Base-by-base conservation (phyloP, 306 rosid species). In the Astragalus glycyphyllos region DNA sequence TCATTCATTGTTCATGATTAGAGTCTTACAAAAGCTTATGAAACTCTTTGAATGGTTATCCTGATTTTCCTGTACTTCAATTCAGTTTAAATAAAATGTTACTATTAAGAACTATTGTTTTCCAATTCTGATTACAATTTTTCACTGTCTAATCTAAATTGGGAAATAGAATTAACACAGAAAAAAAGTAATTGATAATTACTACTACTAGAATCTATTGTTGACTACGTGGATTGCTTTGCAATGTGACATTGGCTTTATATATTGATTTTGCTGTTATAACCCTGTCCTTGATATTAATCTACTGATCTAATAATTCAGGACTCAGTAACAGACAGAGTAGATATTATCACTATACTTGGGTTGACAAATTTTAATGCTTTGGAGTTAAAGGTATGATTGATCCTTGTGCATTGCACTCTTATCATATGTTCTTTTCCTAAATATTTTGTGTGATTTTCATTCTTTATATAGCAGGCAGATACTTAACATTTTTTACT, bases 321-420 rank as follows among this genome's bases (percentile, higher is more conserved):
- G 13, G 15, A 42, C 45, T 58, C 35, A 13, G 16, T 32, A 5
- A 31, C 29, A 41, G 74, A 42, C 15, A 26, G 2, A 48, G 57
- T 44, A 5, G 14, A 77, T 34, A 38, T 14, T 49, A 5, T 62
- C 38, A 8, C n/a, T 42, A 51, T 47, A 57, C 44, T 20, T 54
- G 4, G 26, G 34, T 38, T 50, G 12, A 72, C 9, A 54, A 54
- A 17, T 2, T 17, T 56, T 53, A 49, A 58, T 70, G 57, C 29
- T 53, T 64, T 44, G 70, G 64, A 60, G 32, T 69, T 62, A 42
- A 77, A 51, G 51, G 9, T n/a, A 34, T 48, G 64, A 14, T 72
- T 48, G 45, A 59, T 59, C 73, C 50, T 67, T 45, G 63, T 20
- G 29, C 29, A 31, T 32, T 42, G n/a, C 71, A 1, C 23, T 50